Conservation (phyloP, 768 basidiomycete genomes). For the Russula ochroleuca region DNA sequence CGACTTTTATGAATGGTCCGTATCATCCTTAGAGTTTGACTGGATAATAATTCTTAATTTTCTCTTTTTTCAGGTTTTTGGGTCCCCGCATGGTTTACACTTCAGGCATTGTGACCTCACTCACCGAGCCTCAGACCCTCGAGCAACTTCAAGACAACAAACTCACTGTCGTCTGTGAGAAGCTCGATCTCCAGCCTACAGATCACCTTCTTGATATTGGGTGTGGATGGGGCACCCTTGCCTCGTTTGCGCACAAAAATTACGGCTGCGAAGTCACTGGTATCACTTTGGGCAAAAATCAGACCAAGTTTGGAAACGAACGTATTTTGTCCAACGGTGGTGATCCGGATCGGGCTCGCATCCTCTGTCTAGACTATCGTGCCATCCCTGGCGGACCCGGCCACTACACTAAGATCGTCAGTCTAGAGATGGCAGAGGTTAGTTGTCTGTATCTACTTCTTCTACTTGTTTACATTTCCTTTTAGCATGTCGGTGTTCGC, state of each 20-base stretch:
- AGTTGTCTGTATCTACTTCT: slow-evolving; percentile 19
- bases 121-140: slow-evolving; percentile 70
- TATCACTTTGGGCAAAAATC: slow-evolving; percentile 87
- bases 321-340: slow-evolving; percentile 68
- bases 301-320: slow-evolving; percentile 88
- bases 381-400: slow-evolving; percentile 75
- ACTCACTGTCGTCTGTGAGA: slow-evolving; percentile 90
- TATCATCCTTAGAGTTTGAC: slow-evolving; percentile 3
- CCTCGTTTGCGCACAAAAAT: slow-evolving; percentile 94
- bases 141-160: slow-evolving; percentile 99
- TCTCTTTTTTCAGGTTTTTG: slow-evolving; percentile 60
- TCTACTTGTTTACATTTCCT: slow-evolving; percentile 7
- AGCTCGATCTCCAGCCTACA: slow-evolving; percentile 80
- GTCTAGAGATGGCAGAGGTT: slow-evolving; percentile 97
- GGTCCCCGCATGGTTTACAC: slow-evolving; percentile 98
- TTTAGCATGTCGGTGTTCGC: slow-evolving; percentile 88
- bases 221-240: slow-evolving; percentile 96
- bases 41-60: neutral
- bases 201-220: slow-evolving; percentile 86
- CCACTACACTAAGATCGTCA: slow-evolving; percentile 90
- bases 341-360: slow-evolving; percentile 68
- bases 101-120: slow-evolving; percentile 77
- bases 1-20: slow-evolving; percentile 89
- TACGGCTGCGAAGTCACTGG: slow-evolving; percentile 95
- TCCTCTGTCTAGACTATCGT: slow-evolving; percentile 90